Evolutionary conservation across 2,329 filamentous ascomycete genomes (phyloP).

Genomic region (Sporothrix curviconia): DNA sequence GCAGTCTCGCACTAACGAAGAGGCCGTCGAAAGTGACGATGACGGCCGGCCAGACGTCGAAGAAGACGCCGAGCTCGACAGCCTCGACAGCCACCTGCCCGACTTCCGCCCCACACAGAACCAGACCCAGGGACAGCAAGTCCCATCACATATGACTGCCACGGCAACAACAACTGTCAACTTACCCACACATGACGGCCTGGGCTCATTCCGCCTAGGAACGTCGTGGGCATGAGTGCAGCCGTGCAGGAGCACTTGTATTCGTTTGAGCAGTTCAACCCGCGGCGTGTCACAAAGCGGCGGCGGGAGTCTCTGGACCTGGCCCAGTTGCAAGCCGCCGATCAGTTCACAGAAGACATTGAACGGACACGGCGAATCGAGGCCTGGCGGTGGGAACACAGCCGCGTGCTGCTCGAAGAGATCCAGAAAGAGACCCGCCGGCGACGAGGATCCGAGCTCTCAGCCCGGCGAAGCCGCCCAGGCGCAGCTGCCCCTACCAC

Average conservation of each 20-base stretch:
- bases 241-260: slow-evolving; percentile 78
- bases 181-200: slow-evolving; percentile 85
- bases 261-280: slow-evolving; percentile 81
- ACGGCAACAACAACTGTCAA: slow-evolving; percentile 15
- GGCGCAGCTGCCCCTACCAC: not conserved
- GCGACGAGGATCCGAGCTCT: slow-evolving; percentile 56
- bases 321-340: slow-evolving; percentile 44
- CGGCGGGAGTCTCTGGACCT: slow-evolving; percentile 48
- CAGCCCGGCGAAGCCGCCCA: slow-evolving; percentile 23
- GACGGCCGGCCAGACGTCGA: slow-evolving; percentile 40
- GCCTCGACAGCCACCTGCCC: slow-evolving; percentile 83
- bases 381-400: slow-evolving; percentile 87
- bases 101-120: slow-evolving; percentile 59
- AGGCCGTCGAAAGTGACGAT: slow-evolving; percentile 23
- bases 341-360: slow-evolving; percentile 53
- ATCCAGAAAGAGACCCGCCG: slow-evolving; percentile 78
- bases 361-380: slow-evolving; percentile 83
- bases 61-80: slow-evolving; percentile 79
- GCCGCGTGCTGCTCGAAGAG: slow-evolving; percentile 74
- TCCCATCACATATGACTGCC: slow-evolving; percentile 20
- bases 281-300: slow-evolving; percentile 51
- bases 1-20: not conserved
- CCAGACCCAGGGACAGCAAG: not conserved
- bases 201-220: slow-evolving; percentile 70
- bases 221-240: slow-evolving; percentile 45